A percentile compares a stretch with the other conserved stretches of the same genome.
Evolutionary conservation across 768 basidiomycete genomes (phyloP).

Genomic region (Boletus rubescentipes): DNA sequence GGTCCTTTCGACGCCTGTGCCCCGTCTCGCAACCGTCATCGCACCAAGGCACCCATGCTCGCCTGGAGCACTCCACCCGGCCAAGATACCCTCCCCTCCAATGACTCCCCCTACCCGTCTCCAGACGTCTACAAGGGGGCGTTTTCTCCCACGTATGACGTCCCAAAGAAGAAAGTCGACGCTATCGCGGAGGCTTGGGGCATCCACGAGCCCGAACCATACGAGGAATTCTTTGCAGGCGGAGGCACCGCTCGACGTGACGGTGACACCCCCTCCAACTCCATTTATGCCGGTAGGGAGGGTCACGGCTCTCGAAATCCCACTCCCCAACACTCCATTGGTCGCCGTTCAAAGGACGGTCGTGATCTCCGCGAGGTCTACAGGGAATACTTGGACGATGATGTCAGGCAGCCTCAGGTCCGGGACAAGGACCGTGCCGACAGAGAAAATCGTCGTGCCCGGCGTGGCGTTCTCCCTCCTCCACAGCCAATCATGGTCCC

Average conservation of each 20-base stretch:
- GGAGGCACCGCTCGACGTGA: constrained; percentile 52
- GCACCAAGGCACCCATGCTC: constrained; percentile 77
- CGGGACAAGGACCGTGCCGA: constrained; percentile 38
- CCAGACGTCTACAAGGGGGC: constrained; percentile 38
- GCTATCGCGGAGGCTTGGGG: constrained; percentile 93
- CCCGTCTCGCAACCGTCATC: constrained; percentile 82
- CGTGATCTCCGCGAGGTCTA: constrained; percentile 51
- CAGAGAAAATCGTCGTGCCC: constrained; percentile 34
- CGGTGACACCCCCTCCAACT: constrained; percentile 61
- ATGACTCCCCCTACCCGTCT: constrained; percentile 52
- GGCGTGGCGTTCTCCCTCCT: constrained; percentile 64
- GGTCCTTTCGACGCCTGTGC: constrained; percentile 92
- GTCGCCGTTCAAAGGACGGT: constrained; percentile 45
- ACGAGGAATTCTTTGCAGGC: constrained; percentile 85
- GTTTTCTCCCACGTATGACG: constrained; percentile 52
- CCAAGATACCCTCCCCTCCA: constrained; percentile 42
- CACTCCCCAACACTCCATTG: constrained; percentile 37
- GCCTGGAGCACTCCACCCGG: constrained; percentile 58
- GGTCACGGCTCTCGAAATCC: constrained; percentile 37
- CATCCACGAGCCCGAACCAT: constrained; percentile 89
- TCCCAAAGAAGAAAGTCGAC: constrained; percentile 82
- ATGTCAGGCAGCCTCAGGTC: constrained; percentile 23
- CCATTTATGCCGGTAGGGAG: constrained; percentile 68
- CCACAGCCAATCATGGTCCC: constrained; percentile 82
- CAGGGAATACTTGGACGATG: constrained; percentile 45